Evolutionary conservation across 345 rosid genomes (phyloP).

Genomic region (Eucalyptus rudis): DNA sequence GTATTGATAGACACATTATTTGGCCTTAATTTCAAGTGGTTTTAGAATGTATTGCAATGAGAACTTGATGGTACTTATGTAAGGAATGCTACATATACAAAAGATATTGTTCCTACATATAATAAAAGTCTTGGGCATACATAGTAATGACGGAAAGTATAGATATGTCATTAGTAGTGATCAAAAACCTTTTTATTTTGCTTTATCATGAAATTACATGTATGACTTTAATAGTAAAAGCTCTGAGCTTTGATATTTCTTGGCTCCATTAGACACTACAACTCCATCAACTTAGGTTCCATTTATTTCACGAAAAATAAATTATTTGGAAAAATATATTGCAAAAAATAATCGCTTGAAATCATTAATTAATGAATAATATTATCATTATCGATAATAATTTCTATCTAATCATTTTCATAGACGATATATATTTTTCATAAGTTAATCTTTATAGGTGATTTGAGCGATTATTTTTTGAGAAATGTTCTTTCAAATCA

Average conservation of each 20-base stretch:
- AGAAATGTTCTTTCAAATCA: too few relatives aligned
- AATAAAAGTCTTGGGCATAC: neutral
- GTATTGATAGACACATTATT: neutral
- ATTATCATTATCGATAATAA: rapidly evolving
- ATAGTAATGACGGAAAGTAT: neutral
- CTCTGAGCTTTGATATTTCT: neutral
- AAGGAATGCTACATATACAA: neutral
- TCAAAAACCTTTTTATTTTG: too few relatives aligned
- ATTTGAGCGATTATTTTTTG: too few relatives aligned
- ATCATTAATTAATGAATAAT: neutral
- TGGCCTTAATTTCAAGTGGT: neutral
- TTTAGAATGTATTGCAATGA: neutral
- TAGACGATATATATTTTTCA: rapidly evolving
- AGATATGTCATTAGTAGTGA: neutral
- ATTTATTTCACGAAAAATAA: rapidly evolving
- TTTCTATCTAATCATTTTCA: neutral
- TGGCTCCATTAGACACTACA: neutral
- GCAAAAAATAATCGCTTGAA: neutral
- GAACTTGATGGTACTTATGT: too few relatives aligned
- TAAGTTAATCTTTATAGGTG: too few relatives aligned
- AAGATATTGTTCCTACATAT: rapidly evolving
- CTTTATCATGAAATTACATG: neutral
- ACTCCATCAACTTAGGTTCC: neutral
- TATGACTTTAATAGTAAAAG: neutral
- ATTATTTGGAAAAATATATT: neutral